Percentiles rank a stretch among this genome's conserved stretches.
Conservation (phyloP, 305 asterid species). For the Fraxinus floribunda region DNA sequence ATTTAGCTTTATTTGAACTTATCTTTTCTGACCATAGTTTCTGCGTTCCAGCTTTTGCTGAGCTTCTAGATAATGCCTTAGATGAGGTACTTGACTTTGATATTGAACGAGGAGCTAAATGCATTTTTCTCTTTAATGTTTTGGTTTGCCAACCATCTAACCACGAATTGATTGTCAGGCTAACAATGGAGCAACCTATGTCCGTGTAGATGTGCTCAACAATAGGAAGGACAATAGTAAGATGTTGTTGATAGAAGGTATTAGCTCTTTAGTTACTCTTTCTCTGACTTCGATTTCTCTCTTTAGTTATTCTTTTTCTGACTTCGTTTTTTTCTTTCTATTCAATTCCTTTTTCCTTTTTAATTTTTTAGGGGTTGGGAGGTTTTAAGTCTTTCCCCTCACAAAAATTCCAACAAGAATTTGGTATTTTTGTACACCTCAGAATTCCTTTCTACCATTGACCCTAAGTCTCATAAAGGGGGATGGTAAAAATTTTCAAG, state of each 20-base stretch:
- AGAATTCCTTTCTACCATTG: background rate
- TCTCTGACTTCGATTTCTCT: background rate
- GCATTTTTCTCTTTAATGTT: background rate
- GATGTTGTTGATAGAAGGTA: slow-evolving; percentile 76
- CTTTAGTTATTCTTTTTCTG: background rate
- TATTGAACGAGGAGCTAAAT: background rate
- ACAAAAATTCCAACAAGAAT: background rate
- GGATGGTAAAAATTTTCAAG: background rate
- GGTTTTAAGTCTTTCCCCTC: background rate
- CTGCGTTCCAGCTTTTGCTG: slow-evolving; percentile 60
- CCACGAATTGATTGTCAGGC: slow-evolving; percentile 27
- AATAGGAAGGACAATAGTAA: slow-evolving; percentile 42
- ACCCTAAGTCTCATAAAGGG: background rate
- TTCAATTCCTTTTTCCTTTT: background rate
- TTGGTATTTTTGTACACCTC: background rate
- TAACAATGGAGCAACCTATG: slow-evolving; percentile 68
- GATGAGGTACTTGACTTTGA: slow-evolving; percentile 53
- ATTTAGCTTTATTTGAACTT: background rate
- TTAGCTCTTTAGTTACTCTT: background rate
- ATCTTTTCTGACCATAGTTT: background rate
- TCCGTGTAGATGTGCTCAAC: slow-evolving; percentile 49
- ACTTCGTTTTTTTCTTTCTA: background rate
- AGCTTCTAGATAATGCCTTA: slow-evolving; percentile 80
- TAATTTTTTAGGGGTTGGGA: background rate
- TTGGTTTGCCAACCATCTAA: background rate